Evolutionary conservation across 2,329 filamentous ascomycete genomes (phyloP), one percentile per base, ranked within the genome.

Genomic region (Paecilomyces niveus): DNA sequence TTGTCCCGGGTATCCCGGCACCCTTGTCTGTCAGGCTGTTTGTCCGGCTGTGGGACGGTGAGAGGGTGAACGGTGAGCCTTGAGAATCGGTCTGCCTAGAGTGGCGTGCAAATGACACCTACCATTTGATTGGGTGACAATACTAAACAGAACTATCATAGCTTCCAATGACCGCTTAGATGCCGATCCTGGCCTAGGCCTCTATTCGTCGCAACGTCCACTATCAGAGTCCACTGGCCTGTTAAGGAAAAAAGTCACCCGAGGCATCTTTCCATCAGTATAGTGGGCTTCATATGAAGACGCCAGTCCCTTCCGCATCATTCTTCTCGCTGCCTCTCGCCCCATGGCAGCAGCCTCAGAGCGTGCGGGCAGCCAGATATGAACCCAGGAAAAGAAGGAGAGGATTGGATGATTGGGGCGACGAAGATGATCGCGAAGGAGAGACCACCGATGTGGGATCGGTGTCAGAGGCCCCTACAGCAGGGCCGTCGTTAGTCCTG

Each of bases 261-360:
- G 7, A 45, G 39, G 39, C n/a, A 45, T 6, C 39, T 22, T 22
- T 29, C 22, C 6, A 24, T 52, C 11, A 3, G 10, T 13, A 8
- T 21, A 2, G 9, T 29, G 7, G 29, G 11, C 11, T 54, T 54
- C 22, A 22, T 54, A 64, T 60, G 58, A 73, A 73, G 70, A 68
- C 68, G 57, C 64, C 64, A 57, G 56, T 59, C 54, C 68, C 68
- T 57, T 67, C 68, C 33, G 68, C 71, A 53, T 73, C 72, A 9
- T 63, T 64, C 24, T 76, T 76, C 61, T 71, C 72, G 24, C 64
- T 76, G 58, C 74, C 74, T 54, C 66, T 76, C 29, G 65, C 70
- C 7, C 59, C 63, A 58, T 75, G 72, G 71, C 68, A 71, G 57
- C 73, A 74, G 61, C 68, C 71, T 18, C 56, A 61, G 6, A 74